Evolutionary conservation across 257 asterid genomes (phyloP), one percentile per base, ranked within the genome.

Genomic region (Anisodus acutangulus): DNA sequence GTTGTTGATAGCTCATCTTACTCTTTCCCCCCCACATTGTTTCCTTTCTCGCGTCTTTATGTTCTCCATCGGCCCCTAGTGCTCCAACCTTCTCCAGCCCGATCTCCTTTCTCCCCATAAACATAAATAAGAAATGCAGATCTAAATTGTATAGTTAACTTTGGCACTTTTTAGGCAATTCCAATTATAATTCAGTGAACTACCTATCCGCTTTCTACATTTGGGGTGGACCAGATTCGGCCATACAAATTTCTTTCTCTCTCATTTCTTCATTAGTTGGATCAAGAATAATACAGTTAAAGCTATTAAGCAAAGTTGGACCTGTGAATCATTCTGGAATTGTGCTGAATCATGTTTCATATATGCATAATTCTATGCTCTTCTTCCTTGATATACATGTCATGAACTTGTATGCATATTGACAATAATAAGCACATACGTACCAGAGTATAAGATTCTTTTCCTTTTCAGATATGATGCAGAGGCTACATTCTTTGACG

Each of bases 401-500:
- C 53, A 31, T 11, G 7, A 31, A 31, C 26, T 31, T 78, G 49
- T 76, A 51, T 78, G 49, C 31, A 53, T 78, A 31, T 78, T 78
- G 47, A 51, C 64, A 31, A 31, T 78, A 78, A 7, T 51, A 78
- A 78, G 63, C 81, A 53, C 45, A 12, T 31, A 31, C 1, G 22
- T 13, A 53, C 31, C 49, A 53, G 64, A 15, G 82, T 26, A 53
- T 49, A 68, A 67, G n/a, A 62, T 68, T 54, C 6, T 59, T 60
- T 55, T 60, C 13, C 12, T 68, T 55, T 59, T 74, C 86, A 97
- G 99, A 94, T 97, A 93, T 92, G 99, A 97, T 84, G 86, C 87
- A 4, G 99, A 97, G 91, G 95, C 98, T n/a, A 90, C 97, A 79
- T 97, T 90, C 88, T 97, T 95, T 84, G 99, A 97, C 70, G 98